Evolutionary conservation across 805 yeast species (phyloP).

Genomic region (Wickerhamomyces sydowiorum): DNA sequence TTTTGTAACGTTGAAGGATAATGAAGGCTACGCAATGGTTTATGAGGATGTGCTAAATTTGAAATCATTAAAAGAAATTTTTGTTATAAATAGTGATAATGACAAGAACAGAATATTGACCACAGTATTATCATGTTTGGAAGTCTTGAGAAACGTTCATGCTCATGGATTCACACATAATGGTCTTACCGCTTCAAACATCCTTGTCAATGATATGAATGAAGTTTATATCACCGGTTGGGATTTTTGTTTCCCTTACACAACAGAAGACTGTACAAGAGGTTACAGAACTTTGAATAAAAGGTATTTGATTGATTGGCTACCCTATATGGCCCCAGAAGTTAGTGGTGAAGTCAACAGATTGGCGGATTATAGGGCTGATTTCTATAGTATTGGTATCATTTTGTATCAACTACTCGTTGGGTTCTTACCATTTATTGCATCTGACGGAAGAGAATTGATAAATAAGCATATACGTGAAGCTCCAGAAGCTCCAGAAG

Average conservation of each 20-base stretch:
- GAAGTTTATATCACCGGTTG: constrained; percentile 38
- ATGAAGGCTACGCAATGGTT: constrained; percentile 13
- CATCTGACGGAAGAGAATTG: constrained; percentile 32
- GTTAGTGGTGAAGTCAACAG: constrained; percentile 33
- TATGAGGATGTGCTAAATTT: constrained; percentile 15
- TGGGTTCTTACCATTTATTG: constrained; percentile 38
- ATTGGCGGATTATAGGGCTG: constrained; percentile 40
- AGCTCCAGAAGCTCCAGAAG: constrained; percentile 35
- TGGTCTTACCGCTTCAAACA: constrained; percentile 35
- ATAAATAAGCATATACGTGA: constrained; percentile 35
- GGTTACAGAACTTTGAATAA: constrained; percentile 38
- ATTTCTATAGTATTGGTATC: constrained; percentile 45
- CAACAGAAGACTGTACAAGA: constrained; percentile 34
- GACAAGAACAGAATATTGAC: constrained; percentile 15
- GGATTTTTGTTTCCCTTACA: constrained; percentile 40
- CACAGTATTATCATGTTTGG: constrained; percentile 17
- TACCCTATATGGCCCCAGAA: constrained; percentile 49
- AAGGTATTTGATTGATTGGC: constrained; percentile 29
- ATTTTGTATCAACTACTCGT: constrained; percentile 42
- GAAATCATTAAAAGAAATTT: constrained; percentile 12
- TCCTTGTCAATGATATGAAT: constrained; percentile 30
- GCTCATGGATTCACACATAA: constrained; percentile 40
- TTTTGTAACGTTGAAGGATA: constrained; percentile 7
- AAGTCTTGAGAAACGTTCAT: constrained; percentile 28
- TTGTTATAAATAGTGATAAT: constrained; percentile 4